These are phyloP conservation scores for Leccinum uliginosum DNA, from an alignment of 768 basidiomycete genomes.

Conservation along the genomic window DNA sequence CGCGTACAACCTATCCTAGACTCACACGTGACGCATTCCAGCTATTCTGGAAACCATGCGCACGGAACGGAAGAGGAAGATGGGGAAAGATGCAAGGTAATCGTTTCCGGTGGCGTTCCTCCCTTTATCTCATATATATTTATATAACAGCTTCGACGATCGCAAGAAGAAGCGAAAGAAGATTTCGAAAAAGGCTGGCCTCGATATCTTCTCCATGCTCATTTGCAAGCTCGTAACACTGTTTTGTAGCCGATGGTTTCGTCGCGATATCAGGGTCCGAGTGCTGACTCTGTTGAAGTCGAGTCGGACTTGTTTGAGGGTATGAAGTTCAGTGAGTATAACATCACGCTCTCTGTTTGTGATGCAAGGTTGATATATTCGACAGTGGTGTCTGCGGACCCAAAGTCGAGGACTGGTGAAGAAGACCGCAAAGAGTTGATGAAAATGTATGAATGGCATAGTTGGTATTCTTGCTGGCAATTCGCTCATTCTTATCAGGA, in stretches of 20 bases:
- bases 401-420: too few species aligned
- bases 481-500: constrained; percentile 37
- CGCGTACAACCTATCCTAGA: background rate
- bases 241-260: constrained; percentile 49
- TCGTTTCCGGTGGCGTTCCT: constrained; percentile 2
- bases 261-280: constrained; percentile 61
- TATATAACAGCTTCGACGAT: constrained; percentile 27
- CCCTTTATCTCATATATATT: too few species aligned
- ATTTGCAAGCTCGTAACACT: background rate
- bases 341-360: background rate
- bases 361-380: too few species aligned
- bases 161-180: constrained; percentile 29
- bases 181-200: constrained; percentile 23
- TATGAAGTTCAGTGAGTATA: constrained; percentile 70
- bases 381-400: too few species aligned
- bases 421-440: too few species aligned
- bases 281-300: constrained; percentile 53
- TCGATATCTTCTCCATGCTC: background rate
- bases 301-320: constrained; percentile 67
- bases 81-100: constrained; percentile 57
- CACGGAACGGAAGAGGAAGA: constrained; percentile 68
- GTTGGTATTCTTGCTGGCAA: background rate
- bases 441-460: too few species aligned
- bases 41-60: constrained; percentile 59
- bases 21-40: constrained; percentile 28